phyloP scores from a whole-genome alignment of 225 moss, liverwort and hornwort species.

The Sphagnum tenellum region DNA sequence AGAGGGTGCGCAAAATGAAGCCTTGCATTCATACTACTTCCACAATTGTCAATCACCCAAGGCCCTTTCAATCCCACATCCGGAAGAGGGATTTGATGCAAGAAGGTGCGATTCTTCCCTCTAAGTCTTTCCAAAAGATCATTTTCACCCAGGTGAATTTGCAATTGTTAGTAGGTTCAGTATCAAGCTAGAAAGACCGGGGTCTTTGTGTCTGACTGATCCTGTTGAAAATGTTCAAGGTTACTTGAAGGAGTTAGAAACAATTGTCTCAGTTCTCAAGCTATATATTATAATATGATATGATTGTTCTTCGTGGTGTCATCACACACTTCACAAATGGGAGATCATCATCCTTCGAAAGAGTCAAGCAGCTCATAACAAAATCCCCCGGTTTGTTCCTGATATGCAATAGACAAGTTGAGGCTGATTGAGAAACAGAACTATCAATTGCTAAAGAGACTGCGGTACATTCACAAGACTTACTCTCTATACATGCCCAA shows the following conservation, averaged over 20 bases:
- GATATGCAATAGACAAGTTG: slow-evolving; percentile 21
- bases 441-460: slow-evolving; percentile 33
- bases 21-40: background rate
- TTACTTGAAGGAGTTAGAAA: background rate
- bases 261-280: background rate
- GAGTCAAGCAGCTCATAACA: no score
- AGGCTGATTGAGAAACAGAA: slow-evolving; percentile 46
- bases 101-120: background rate
- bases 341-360: no score
- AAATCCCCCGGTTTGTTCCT: no score
- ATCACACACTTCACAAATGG: no score
- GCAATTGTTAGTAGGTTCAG: background rate
- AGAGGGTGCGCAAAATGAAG: background rate
- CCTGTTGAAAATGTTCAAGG: background rate
- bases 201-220: background rate
- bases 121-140: background rate
- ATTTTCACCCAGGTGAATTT: background rate
- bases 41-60: background rate
- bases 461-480: slow-evolving; percentile 42
- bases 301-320: no score
- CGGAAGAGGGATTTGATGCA: background rate
- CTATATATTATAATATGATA: no score
- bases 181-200: background rate
- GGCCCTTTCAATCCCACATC: background rate
- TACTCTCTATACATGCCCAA: slow-evolving; percentile 45